Percentiles rank a stretch among this genome's conserved stretches.
phyloP scores from a whole-genome alignment of 2,329 filamentous ascomycete species.

The Aspergillus unguis region DNA sequence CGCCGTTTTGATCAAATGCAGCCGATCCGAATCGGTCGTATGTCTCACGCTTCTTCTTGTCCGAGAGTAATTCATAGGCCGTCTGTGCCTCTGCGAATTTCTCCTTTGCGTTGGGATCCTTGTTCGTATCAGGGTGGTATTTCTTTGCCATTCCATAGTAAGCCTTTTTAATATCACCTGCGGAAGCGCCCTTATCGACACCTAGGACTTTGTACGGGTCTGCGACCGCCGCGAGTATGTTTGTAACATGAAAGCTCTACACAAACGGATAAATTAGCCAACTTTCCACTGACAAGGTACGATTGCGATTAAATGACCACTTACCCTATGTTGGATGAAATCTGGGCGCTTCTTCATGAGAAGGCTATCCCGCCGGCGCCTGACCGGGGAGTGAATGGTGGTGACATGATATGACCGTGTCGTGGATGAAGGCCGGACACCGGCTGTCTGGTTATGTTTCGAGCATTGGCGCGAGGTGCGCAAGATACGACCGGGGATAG shows the following conservation, averaged over 20 bases:
- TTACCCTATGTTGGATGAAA: conserved; percentile 32
- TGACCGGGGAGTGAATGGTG: conserved; percentile 23
- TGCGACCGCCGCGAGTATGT: conserved; percentile 64
- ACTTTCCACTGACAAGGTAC: neutral
- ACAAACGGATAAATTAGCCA: conserved; percentile 10
- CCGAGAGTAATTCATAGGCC: conserved; percentile 89
- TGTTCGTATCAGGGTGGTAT: conserved; percentile 97
- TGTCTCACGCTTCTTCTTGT: conserved; percentile 87
- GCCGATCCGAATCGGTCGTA: conserved; percentile 88
- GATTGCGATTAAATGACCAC: conserved; percentile 1
- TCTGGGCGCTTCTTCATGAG: conserved; percentile 24
- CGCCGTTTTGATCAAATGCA: conserved; percentile 63
- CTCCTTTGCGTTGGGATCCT: conserved; percentile 88
- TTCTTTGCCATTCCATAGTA: conserved; percentile 98
- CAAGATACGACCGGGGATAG: conserved; percentile 42
- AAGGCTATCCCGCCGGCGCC: conserved; percentile 26
- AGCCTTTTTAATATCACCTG: conserved; percentile 92
- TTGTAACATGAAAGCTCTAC: conserved; percentile 44
- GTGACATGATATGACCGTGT: conserved; percentile 36
- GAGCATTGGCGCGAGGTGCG: conserved; percentile 40
- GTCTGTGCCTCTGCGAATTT: conserved; percentile 90
- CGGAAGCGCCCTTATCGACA: conserved; percentile 74
- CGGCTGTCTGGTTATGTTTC: conserved; percentile 29
- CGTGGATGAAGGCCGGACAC: conserved; percentile 32
- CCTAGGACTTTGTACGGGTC: conserved; percentile 88